Evolutionary conservation across 768 basidiomycete species (phyloP), one percentile per base, ranked within the genome.

Genomic region (Hygrophoropsis aurantiaca): DNA sequence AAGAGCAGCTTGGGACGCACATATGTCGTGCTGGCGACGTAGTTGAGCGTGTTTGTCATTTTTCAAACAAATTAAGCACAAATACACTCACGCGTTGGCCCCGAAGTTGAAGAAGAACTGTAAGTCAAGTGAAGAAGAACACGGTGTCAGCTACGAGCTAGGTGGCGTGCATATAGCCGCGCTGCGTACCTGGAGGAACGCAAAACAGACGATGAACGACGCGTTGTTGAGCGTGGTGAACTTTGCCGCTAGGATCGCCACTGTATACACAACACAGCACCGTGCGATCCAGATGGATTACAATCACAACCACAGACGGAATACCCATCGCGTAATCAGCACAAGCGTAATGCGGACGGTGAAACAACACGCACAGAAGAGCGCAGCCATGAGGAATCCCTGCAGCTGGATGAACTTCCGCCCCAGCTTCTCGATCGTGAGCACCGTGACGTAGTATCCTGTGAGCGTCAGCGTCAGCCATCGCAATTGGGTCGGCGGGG

Each of bases 81-180:
- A n/a, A n/a, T n/a, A 2, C 16, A 55, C 79, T 53, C 58, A 82
- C 75, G 80, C 69, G 58, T 87, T 88, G 3, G 85, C 83, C 16
- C 87, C 87, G 56, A 87, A 90, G 69, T 89, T 88, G 74, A 88
- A 88, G 74, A 88, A 87, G 71, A 87, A 87, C 72, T 82, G 50
- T 0, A 38, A 16, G 58, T 46, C 9, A 50, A 23, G 13, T 42
- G 51, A 7, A 56, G 50, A n/a, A 30, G 27, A 30, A 6, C 7
- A 16, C 7, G 37, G 21, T 4, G 25, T 16, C 4, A n/a, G n/a
- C n/a, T n/a, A n/a, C n/a, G n/a, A n/a, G n/a, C n/a, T n/a, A n/a
- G n/a, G n/a, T n/a, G n/a, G n/a, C n/a, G n/a, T n/a, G n/a, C n/a
- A 13, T 26, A 3, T 1, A 44, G 11, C 25, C 11, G n/a, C 23